Evolutionary conservation across 805 yeast genomes (phyloP), one percentile per base, ranked within the genome.

Genomic region (Wickerhamiella alocasiicola): DNA sequence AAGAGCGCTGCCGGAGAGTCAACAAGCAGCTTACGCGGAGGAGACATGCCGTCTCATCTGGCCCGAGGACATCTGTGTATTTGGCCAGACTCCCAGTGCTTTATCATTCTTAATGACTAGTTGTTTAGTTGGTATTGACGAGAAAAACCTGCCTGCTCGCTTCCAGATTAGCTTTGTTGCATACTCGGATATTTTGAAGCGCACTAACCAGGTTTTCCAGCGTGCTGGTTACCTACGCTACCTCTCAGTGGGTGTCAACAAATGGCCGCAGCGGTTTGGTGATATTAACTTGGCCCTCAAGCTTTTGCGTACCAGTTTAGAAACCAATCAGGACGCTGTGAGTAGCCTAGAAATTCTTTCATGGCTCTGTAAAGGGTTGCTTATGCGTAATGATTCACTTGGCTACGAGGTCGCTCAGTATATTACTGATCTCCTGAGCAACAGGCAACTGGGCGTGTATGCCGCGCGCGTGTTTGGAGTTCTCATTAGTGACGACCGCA

Each of bases 301-400:
- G 19, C 31, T 37, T 41, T 41, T 42, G 4, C 18, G 18, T 27
- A 42, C 40, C 31, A 30, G 31, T 26, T 30, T 44, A 3, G 51
- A 18, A 49, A 61, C 9, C 55, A 41, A 38, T 16, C 33, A 38
- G 9, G 36, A 40, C 16, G 34, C 39, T 19, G 23, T 41, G 13
- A 44, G 36, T 23, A 24, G 36, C 9, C 38, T 81, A 30, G 94
- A 83, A 54, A 54, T 68, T 0, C 56, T 67, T 9, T 62, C 78
- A 2, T 85, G 95, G 95, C 57, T 77, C 5, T 61, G 76, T 16
- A 85, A 83, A 56, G 87, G 81, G 0, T 63, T 81, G 37, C 53
- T 81, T 0, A 54, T 82, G 55, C 74, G 70, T 49, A 70, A 70
- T 46, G 78, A 78, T 44, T 47, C 59, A 6, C 20, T 46, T 0